Evolutionary conservation across 345 rosid genomes (phyloP), one percentile per base, ranked within the genome.

Genomic region (Hypericum perforatum): DNA sequence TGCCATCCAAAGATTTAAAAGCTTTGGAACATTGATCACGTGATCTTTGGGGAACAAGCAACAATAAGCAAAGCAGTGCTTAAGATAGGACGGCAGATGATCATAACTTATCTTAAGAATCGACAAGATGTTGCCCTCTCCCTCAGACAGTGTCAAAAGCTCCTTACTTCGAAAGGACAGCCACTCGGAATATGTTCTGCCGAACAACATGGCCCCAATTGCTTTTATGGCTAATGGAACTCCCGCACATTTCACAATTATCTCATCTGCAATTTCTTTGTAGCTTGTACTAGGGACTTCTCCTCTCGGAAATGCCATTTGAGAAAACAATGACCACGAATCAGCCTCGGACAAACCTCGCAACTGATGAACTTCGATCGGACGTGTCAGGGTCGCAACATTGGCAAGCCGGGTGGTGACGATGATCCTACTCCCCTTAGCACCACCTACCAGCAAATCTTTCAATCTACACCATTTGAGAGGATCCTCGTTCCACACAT

Each of bases 191-290:
- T 52, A 45, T 0, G 16, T 14, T 3, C 52, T 48, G 1, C 40
- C 11, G 37, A 11, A 52, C 8, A 74, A 37, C 7, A 61, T 37
- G 7, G 63, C 4, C 1, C 60, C 79, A 36, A 74, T 0, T 1
- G 68, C 9, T n/a, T 9, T 67, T 0, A 67, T 32, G 0, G 66
- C 73, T 41, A 64, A 8, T 16, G 79, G 73, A 61, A 67, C 65
- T 9, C 70, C 68, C 0, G 43, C 41, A 2, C 79, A 74, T 39
- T 70, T 74, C 16, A 1, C 56, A 29, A 70, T 60, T 3, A 74
- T 74, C 13, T 67, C 56, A 9, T 40, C 7, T 6, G 68, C 73
- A 10, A 65, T 58, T 43, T 16, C 36, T 14, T 38, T 39, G 0
- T 56, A 11, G 14, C 5, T 46, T 4, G 5, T 8, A 9, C 49